Conservation (phyloP, 2,329 filamentous ascomycete species). For the Lizonia empirigonia region DNA sequence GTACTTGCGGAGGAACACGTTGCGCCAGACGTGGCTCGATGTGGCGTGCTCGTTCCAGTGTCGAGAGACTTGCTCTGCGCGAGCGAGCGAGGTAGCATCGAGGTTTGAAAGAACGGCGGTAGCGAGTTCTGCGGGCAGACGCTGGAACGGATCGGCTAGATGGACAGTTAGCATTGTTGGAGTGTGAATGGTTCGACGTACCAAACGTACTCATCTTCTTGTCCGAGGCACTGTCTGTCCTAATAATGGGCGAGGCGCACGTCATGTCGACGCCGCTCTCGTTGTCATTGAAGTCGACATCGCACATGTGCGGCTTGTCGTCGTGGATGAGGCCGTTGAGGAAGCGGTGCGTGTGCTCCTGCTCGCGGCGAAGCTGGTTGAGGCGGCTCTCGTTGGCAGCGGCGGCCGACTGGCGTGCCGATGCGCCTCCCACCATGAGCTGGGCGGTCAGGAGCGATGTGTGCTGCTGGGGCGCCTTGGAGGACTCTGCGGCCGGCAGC, state of each 20-base stretch:
- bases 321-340: conserved; percentile 32
- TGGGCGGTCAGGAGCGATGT: conserved; percentile 19
- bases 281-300: conserved; percentile 44
- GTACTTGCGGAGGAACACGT: conserved; percentile 64
- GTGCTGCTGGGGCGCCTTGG: conserved; percentile 11
- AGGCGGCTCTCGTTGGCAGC: conserved; percentile 44
- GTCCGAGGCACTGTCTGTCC: conserved; percentile 41
- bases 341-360: conserved; percentile 43
- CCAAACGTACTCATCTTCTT: conserved; percentile 43
- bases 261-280: conserved; percentile 48
- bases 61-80: conserved; percentile 61
- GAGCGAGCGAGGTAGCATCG: conserved; percentile 61
- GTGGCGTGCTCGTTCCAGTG: conserved; percentile 62
- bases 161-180: conserved; percentile 12
- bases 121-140: conserved; percentile 64
- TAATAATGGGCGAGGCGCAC: conserved; percentile 41
- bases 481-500: conserved; percentile 31
- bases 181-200: background rate
- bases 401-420: conserved; percentile 44
- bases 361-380: conserved; percentile 36
- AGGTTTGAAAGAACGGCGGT: conserved; percentile 65
- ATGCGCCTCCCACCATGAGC: conserved; percentile 32
- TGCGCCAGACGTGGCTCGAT: conserved; percentile 66
- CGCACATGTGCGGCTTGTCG: conserved; percentile 19
- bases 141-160: conserved; percentile 58